A percentile compares a stretch with the other conserved stretches of the same genome.
These are phyloP conservation scores for Rhodotorula sp. DNA, from an alignment of 1,284 basidiomycete species.

Conservation along the genomic window DNA sequence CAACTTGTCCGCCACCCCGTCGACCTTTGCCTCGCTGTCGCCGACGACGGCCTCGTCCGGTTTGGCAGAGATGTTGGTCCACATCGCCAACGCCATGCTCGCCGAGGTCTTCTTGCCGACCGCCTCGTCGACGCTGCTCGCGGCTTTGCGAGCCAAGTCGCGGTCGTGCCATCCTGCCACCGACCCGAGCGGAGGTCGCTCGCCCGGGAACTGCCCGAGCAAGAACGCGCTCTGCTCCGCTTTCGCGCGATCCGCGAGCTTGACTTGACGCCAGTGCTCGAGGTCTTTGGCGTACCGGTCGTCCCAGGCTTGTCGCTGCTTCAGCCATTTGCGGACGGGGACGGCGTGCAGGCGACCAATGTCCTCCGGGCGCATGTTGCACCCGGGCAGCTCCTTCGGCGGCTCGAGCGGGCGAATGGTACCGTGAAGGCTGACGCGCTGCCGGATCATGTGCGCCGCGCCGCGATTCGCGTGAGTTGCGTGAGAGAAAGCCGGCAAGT, in stretches of 20 bases:
- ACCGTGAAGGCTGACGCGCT: constrained; percentile 78
- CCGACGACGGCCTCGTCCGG: constrained; percentile 34
- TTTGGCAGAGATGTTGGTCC: constrained; percentile 21
- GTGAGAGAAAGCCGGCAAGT: constrained; percentile 13
- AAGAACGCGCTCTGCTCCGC: constrained; percentile 19
- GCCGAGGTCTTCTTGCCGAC: constrained; percentile 25
- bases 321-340: constrained; percentile 60
- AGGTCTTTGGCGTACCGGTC: constrained; percentile 56
- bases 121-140: constrained; percentile 39
- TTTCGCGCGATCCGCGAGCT: constrained; percentile 16
- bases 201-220: constrained; percentile 61
- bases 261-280: constrained; percentile 46
- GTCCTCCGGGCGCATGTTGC: constrained; percentile 63
- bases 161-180: constrained; percentile 47
- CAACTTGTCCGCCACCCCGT: constrained; percentile 4
- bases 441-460: constrained; percentile 66
- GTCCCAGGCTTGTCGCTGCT: constrained; percentile 56
- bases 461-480: neutral
- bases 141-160: constrained; percentile 46
- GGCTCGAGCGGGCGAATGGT: constrained; percentile 74
- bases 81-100: constrained; percentile 28
- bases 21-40: constrained; percentile 6
- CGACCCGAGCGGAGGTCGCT: constrained; percentile 69
- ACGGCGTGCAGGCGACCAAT: constrained; percentile 58
- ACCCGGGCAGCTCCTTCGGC: constrained; percentile 62